Evolutionary conservation across 2,329 filamentous ascomycete species (phyloP), one percentile per base, ranked within the genome.

Genomic region (Colletotrichum musicola): DNA sequence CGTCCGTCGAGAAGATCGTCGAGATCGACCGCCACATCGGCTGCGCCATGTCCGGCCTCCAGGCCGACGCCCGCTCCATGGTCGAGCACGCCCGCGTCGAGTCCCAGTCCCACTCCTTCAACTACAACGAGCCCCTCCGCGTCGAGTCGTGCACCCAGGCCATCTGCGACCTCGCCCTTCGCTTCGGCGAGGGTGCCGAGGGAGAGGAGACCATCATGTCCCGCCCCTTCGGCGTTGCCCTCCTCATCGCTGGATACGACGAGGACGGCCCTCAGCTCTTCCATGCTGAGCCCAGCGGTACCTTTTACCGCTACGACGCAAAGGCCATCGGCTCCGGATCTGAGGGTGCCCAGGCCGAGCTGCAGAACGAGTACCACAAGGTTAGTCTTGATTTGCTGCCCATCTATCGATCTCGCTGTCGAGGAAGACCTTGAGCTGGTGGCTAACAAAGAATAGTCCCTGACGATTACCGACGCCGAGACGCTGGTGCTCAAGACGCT

Each of bases 161-260:
- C 74, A 98, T 99, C 84, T 99, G 96, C 81, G 96, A 99, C 83
- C 84, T 99, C 76, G 96, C 96, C 72, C 85, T 99, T 82, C 89
- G 96, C 78, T 99, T 99, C 80, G 96, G 96, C 72, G 96, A 99
- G 88, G 95, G 94, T 77, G 96, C 96, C 64, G 95, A 98, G 77
- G 95, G 96, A 70, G 95, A 97, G 85, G 96, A 98, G 88, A 97
- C 94, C 82, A 96, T 98, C 82, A 99, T 99, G 96, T 95, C 92
- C 78, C 88, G 96, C 76, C 96, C 96, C 27, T 99, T 99, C 80
- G 96, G 96, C 81, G 96, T 99, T 69, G 96, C 96, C 70, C 86
- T 99, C 78, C 85, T 99, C 81, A 98, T 99, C 82, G 96, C 96
- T 40, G 96, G 96, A 68, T 97, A 94, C 81, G 96, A 99, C 80